phyloP scores from a whole-genome alignment of 2,329 filamentous ascomycete genomes.

The Fusarium verrucosum region DNA sequence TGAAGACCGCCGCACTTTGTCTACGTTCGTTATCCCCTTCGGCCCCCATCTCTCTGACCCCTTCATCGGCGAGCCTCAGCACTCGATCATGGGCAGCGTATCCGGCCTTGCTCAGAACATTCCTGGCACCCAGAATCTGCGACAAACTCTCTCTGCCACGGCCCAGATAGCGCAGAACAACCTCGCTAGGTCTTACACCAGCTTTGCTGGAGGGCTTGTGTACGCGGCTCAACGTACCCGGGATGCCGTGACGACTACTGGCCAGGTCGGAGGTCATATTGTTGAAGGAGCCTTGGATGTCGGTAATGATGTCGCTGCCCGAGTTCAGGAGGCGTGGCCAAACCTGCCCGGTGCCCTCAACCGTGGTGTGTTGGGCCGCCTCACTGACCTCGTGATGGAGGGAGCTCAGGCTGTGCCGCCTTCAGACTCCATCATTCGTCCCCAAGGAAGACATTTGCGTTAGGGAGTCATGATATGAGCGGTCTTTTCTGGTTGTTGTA shows the following conservation, averaged over 20 bases:
- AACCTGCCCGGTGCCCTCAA: neutral
- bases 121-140: neutral
- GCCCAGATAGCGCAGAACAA: neutral
- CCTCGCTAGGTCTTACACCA: slow-evolving; percentile 10
- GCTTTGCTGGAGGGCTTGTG: neutral
- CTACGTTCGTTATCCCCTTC: slow-evolving; percentile 15
- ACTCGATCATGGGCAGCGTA: neutral
- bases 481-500: neutral
- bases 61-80: neutral
- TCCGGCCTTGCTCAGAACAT: neutral
- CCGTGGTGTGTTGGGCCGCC: neutral
- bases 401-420: slow-evolving; percentile 21
- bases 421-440: slow-evolving; percentile 6
- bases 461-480: neutral
- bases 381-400: slow-evolving; percentile 15
- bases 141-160: neutral
- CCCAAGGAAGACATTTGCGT: neutral
- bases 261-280: slow-evolving; percentile 4
- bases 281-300: slow-evolving; percentile 3
- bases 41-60: neutral
- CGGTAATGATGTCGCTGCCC: neutral
- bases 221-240: neutral
- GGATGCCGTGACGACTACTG: slow-evolving; percentile 3
- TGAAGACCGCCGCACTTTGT: neutral
- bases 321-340: slow-evolving; percentile 10